Evolutionary conservation across 345 rosid species (phyloP).

Genomic region (Citrus unshiu): DNA sequence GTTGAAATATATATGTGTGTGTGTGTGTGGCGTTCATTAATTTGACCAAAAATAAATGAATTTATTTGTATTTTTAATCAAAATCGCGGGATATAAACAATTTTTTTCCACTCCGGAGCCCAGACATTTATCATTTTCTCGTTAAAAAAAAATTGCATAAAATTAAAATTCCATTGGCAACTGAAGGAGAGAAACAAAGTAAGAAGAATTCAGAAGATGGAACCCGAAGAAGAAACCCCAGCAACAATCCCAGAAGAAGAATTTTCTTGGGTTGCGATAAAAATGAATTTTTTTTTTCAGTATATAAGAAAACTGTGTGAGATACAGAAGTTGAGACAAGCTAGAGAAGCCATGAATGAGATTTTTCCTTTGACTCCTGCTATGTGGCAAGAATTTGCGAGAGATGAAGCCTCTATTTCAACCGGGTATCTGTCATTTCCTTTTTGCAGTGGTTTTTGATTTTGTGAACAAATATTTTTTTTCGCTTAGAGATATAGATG

Average conservation of each 20-base stretch:
- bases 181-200: too few species aligned
- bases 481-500: neutral
- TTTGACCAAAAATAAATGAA: too few species aligned
- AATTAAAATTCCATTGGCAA: too few species aligned
- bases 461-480: neutral
- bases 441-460: neutral
- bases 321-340: slow-evolving; percentile 71
- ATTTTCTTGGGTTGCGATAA: too few species aligned
- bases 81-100: too few species aligned
- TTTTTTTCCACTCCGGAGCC: too few species aligned
- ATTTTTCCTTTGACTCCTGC: slow-evolving; percentile 71
- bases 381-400: slow-evolving; percentile 88
- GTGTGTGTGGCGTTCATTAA: too few species aligned
- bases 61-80: too few species aligned
- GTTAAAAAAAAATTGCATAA: too few species aligned
- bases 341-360: slow-evolving; percentile 74
- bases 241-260: neutral
- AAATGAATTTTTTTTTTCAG: slow-evolving; percentile 24
- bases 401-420: slow-evolving; percentile 73
- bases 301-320: slow-evolving; percentile 81
- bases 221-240: neutral
- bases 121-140: neutral
- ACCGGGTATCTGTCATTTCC: slow-evolving; percentile 34
- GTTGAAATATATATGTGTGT: too few species aligned
- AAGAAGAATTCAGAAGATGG: neutral